Conservation (phyloP, 2,329 filamentous ascomycete genomes). For the Cytospora paraplurivora region DNA sequence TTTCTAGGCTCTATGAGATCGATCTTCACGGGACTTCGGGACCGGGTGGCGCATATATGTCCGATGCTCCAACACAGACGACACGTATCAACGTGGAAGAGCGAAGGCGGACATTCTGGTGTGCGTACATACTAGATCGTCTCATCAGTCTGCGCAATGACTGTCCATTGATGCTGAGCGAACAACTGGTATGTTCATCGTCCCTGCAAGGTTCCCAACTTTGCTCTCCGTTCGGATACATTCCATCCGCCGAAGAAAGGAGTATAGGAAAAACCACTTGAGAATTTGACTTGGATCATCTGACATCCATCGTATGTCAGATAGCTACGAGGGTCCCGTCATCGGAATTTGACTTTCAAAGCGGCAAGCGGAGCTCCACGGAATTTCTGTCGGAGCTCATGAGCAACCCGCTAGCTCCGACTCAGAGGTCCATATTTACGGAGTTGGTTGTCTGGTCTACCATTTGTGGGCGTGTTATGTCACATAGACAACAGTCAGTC, state of each 20-base stretch:
- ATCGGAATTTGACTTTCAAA: conserved; percentile 35
- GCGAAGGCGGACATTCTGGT: conserved; percentile 34
- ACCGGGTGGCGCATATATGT: conserved; percentile 30
- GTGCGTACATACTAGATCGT: conserved; percentile 35
- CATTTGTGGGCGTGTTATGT: neutral
- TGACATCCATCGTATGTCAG: conserved; percentile 16
- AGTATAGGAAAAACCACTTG: neutral
- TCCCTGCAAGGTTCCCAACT: neutral
- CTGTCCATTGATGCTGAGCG: conserved; percentile 32
- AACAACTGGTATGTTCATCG: conserved; percentile 32
- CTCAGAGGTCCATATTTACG: neutral
- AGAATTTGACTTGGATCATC: neutral
- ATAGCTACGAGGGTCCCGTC: conserved; percentile 34
- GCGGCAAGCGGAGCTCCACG: conserved; percentile 31
- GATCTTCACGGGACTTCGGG: conserved; percentile 11
- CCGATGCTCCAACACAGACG: conserved; percentile 11
- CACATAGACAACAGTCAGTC: conserved; percentile 5
- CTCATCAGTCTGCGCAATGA: conserved; percentile 32
- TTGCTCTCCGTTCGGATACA: conserved; percentile 12
- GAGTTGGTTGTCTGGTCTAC: conserved; percentile 12
- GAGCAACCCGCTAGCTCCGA: conserved; percentile 15
- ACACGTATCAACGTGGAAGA: conserved; percentile 32
- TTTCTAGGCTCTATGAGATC: conserved; percentile 6
- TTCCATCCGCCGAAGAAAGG: neutral
- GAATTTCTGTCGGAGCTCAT: conserved; percentile 33